These are phyloP conservation scores for Pholiota microspora DNA, from an alignment of 768 basidiomycete species.

Conservation along the genomic window DNA sequence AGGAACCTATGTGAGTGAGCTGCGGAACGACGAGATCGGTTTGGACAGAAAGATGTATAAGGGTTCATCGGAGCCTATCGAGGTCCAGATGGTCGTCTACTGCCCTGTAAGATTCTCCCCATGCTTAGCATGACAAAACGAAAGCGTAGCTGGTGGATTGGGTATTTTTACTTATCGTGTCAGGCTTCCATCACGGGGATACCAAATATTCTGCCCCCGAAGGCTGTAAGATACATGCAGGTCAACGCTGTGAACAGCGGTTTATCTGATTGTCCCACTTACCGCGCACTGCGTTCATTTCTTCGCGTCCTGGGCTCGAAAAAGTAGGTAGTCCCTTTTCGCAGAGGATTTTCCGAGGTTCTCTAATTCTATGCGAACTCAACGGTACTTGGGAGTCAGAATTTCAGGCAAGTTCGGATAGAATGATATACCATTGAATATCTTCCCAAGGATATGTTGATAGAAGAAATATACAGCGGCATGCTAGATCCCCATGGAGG, in stretches of 20 bases:
- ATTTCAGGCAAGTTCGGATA: constrained; percentile 1
- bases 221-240: background rate
- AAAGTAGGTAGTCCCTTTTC: background rate
- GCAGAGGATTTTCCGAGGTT: constrained; percentile 8
- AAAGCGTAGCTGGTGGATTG: background rate
- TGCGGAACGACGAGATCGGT: constrained; percentile 13
- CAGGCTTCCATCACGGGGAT: background rate
- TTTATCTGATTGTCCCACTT: background rate
- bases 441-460: background rate
- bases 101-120: background rate
- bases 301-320: background rate
- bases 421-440: background rate
- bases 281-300: background rate
- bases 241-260: background rate
- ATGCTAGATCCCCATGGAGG: background rate
- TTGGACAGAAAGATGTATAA: constrained; percentile 7
- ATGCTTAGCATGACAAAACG: background rate
- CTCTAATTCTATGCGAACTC: background rate
- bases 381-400: background rate
- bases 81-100: background rate
- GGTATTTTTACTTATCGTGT: background rate
- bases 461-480: background rate
- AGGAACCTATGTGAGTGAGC: constrained; percentile 13
- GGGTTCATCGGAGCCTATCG: constrained; percentile 9
- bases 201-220: background rate